Evolutionary conservation across 2,329 filamentous ascomycete genomes (phyloP), one percentile per base, ranked within the genome.

Genomic region (Aspergillus pseudonomiae): DNA sequence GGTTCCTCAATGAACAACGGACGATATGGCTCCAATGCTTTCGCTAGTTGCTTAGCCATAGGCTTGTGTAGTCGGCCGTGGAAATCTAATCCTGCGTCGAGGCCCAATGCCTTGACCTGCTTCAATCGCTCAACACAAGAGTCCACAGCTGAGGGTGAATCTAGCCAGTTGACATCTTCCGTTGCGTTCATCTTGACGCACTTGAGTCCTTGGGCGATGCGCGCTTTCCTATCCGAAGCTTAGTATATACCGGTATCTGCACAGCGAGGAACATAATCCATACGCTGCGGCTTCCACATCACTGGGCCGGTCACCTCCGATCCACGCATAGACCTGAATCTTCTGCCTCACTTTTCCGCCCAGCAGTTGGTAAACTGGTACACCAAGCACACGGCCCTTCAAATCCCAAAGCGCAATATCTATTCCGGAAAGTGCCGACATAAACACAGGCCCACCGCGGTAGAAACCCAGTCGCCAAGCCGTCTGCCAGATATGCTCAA

Each of bases 401-500:
- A 93, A 80, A 77, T 93, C 91, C 91, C 91, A 94, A 0, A 93
- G 79, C 0, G 91, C 91, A 74, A 94, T 94, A 71, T 94, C 91
- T 57, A 94, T 87, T 2, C 91, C 91, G 0, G 90, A 86, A 19
- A 94, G 78, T 0, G 91, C 91, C 67, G 88, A 91, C 90, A 94
- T 93, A 67, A 94, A 89, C 11, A 94, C 91, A 0, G 91, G 89
- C 0, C 91, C 91, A 2, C 91, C 91, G 32, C 91, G 84, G 75
- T 94, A 94, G 76, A 94, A 94, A 0, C 87, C 86, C 48, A 85
- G 80, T 45, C 91, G 84, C 85, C 88, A 93, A 28, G 86, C 86
- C 66, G 85, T 84, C 74, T 93, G 91, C 91, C 91, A 94, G 63
- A 94, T 89, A 66, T 92, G 88, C 73, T 94, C 91, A 67, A 94